Base-by-base conservation (phyloP, 306 rosid genomes). In the Quercus dentata region DNA sequence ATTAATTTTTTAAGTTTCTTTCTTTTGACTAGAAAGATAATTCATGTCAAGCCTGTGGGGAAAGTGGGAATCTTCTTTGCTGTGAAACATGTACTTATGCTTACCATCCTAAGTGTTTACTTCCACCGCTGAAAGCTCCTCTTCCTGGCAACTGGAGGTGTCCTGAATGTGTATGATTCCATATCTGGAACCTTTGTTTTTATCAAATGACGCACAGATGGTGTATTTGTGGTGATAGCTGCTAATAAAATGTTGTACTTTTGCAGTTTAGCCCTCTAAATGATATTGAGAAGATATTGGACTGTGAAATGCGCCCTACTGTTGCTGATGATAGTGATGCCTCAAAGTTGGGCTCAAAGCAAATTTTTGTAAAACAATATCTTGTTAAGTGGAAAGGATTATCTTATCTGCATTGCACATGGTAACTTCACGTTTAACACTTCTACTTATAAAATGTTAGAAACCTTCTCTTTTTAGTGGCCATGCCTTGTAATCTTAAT, bases 341-440 rank as follows among this genome's bases (percentile, higher is more conserved):
- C 76, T 76, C 93, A 76, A 87, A 89, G 77, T 76, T 83, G 58
- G 93, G 93, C 41, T 86, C 97, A 23, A 93, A 96, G 85, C 99
- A 93, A 84, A 87, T 86, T 74, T 91, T 93, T 86, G 97, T 96
- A 57, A 96, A 96, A 82, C 99, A 96, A 78, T 96, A 96, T 88
- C 98, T 93, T 52, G 97, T 96, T 28, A 96, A 96, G 91, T 96
- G 99, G 99, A 96, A 96, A 85, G 99, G 92, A 35, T 81, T 91
- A 52, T 96, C 99, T 5, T 96, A 93, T 85, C 77, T 96, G 83
- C 99, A 96, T 55, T 91, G 97, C 82, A 80, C 93, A 74, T 96
- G 99, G 99, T 96, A 89, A 91, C 74, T 67, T 83, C 27, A 5
- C 41, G 27, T 19, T 59, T 56, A 14, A 21, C 57, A 27, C 70